Conservation (phyloP, 805 yeast genomes). For the Ogataea kodamae region DNA sequence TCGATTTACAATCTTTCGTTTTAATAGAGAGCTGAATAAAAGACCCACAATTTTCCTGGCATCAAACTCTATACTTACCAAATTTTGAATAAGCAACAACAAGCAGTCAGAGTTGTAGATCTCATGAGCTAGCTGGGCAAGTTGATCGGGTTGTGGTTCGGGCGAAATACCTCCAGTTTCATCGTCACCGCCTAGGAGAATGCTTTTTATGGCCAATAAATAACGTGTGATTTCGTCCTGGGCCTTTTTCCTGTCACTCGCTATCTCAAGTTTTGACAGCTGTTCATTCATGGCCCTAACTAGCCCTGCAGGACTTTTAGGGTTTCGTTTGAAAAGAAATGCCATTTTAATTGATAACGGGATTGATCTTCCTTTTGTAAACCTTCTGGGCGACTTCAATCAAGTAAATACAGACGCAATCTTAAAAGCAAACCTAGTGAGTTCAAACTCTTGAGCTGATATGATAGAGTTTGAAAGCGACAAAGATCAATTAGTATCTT, state of each 20-base stretch:
- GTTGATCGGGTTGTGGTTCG: constrained; percentile 62
- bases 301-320: constrained; percentile 84
- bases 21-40: constrained; percentile 70
- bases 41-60: constrained; percentile 78
- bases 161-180: constrained; percentile 21
- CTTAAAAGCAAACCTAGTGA: neutral
- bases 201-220: constrained; percentile 58
- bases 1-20: constrained; percentile 71
- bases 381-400: neutral
- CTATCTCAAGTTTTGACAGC: constrained; percentile 54
- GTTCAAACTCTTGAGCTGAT: neutral
- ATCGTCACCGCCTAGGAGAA: constrained; percentile 59
- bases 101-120: constrained; percentile 70
- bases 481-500: neutral
- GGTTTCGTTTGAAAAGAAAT: constrained; percentile 84
- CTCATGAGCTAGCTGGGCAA: constrained; percentile 75
- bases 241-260: constrained; percentile 40
- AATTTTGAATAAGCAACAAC: constrained; percentile 52
- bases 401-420: neutral
- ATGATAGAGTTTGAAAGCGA: neutral
- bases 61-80: constrained; percentile 79
- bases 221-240: constrained; percentile 74
- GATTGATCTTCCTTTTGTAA: neutral
- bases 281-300: constrained; percentile 74
- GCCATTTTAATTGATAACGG: constrained; percentile 51